Evolutionary conservation across 106 monocot species (phyloP).

Genomic region (Hemerocallis citrina): DNA sequence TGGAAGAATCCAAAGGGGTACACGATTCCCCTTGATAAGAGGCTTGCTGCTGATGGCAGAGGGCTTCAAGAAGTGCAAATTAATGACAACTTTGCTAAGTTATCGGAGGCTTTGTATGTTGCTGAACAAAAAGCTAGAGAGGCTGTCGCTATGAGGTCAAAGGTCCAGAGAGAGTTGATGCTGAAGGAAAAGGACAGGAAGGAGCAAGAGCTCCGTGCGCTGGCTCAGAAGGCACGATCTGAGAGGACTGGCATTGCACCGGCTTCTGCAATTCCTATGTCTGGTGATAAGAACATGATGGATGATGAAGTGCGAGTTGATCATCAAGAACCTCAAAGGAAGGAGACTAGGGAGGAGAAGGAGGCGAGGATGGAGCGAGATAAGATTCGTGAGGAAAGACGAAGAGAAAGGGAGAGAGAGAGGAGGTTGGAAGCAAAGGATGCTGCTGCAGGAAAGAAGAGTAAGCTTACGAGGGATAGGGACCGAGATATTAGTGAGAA

Average conservation of each 20-base stretch:
- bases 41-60: slow-evolving; percentile 86
- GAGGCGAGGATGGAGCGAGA: slow-evolving; percentile 74
- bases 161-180: slow-evolving; percentile 85
- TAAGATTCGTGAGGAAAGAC: slow-evolving; percentile 81
- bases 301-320: slow-evolving; percentile 33
- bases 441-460: slow-evolving; percentile 88
- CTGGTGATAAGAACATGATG: slow-evolving; percentile 28
- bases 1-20: slow-evolving; percentile 99
- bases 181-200: slow-evolving; percentile 93
- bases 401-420: slow-evolving; percentile 90
- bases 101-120: slow-evolving; percentile 85
- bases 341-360: slow-evolving; percentile 73
- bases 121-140: slow-evolving; percentile 95
- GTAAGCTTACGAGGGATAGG: slow-evolving; percentile 83
- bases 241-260: slow-evolving; percentile 82
- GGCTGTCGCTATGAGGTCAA: slow-evolving; percentile 89
- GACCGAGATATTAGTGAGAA: slow-evolving; percentile 93
- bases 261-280: slow-evolving; percentile 32
- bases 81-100: slow-evolving; percentile 92
- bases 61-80: slow-evolving; percentile 97
- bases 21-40: slow-evolving; percentile 91
- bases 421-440: slow-evolving; percentile 81
- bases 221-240: slow-evolving; percentile 80
- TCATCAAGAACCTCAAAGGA: slow-evolving; percentile 31
- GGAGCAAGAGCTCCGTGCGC: slow-evolving; percentile 80